Evolutionary conservation across 2,329 filamentous ascomycete species (phyloP).

Genomic region (Gyromitra esculenta): DNA sequence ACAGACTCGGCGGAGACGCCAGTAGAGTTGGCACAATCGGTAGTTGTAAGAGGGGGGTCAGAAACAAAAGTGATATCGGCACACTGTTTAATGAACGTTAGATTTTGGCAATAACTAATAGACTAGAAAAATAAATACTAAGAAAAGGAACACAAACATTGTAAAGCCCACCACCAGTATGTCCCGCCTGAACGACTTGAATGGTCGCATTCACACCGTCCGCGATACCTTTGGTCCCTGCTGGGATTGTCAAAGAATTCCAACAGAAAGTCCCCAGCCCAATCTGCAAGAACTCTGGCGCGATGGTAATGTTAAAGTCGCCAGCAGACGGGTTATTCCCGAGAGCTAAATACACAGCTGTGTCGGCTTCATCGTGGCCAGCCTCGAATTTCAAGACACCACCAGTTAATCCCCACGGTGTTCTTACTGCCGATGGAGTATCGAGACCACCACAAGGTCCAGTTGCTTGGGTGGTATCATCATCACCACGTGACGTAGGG

Average conservation of each 20-base stretch:
- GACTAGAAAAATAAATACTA: neutral
- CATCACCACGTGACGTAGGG: constrained; percentile 52
- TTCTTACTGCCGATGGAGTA: constrained; percentile 57
- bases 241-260: constrained; percentile 44
- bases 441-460: constrained; percentile 67
- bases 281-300: constrained; percentile 46
- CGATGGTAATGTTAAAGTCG: constrained; percentile 51
- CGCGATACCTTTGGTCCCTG: constrained; percentile 64
- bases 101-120: neutral
- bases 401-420: constrained; percentile 46
- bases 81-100: constrained; percentile 69
- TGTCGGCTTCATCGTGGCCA: constrained; percentile 54
- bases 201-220: constrained; percentile 88
- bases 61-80: constrained; percentile 93
- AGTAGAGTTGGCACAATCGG: constrained; percentile 80
- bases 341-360: constrained; percentile 52
- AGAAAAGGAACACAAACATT: constrained; percentile 48
- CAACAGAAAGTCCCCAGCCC: constrained; percentile 55
- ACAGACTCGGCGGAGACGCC: constrained; percentile 66
- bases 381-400: constrained; percentile 49
- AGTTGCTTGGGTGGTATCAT: constrained; percentile 64
- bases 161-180: constrained; percentile 79
- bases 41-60: constrained; percentile 68
- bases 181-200: constrained; percentile 82
- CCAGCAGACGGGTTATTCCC: constrained; percentile 40